Evolutionary conservation across 495 filamentous ascomycete species (phyloP), one percentile per base, ranked within the genome.

Genomic region (Podospora conica): DNA sequence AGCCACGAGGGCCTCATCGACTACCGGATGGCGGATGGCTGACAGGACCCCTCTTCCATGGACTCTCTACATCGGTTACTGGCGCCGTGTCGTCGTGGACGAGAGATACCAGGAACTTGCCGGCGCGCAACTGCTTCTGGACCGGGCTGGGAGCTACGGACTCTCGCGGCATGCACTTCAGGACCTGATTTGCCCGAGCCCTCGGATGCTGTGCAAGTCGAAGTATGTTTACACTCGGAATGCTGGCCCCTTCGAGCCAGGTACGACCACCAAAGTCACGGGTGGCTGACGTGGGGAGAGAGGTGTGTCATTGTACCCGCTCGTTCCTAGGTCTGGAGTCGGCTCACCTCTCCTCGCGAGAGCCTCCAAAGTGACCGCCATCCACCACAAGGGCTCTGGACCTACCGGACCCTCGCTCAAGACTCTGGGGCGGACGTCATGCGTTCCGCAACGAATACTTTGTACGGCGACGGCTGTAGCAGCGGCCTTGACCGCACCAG

Each of bases 351-450:
- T 48, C 11, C 15, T 48, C 33, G 33, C 33, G 33, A 48, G 33
- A 48, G 33, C 33, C 33, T 48, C 31, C 31, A 9, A 31, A 31
- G 9, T 10, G 9, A 2, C 28, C 53, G 1, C n/a, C 53, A 55
- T 11, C 20, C 15, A 12, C 21, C 24, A 3, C 55, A 25, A 57
- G 21, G 22, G 22, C 21, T 3, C 15, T 24, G 55, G 21, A 27
- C n/a, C n/a, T n/a, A n/a, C n/a, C n/a, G n/a, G n/a, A n/a, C 23
- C 63, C 31, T 29, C 53, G 21, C 21, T 18, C 11, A n/a, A 54
- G 18, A 31, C 55, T 53, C 7, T 54, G 65, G 61, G 66, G 48
- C 27, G 63, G 28, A 69, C 64, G 67, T 64, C 67, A 67, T 66
- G 64, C n/a, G 22, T 60, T 55, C 11, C 53, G 25, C 27, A n/a